These are phyloP conservation scores for Kodamaea jinghongensis DNA, from an alignment of 805 yeast species.

Conservation along the genomic window DNA sequence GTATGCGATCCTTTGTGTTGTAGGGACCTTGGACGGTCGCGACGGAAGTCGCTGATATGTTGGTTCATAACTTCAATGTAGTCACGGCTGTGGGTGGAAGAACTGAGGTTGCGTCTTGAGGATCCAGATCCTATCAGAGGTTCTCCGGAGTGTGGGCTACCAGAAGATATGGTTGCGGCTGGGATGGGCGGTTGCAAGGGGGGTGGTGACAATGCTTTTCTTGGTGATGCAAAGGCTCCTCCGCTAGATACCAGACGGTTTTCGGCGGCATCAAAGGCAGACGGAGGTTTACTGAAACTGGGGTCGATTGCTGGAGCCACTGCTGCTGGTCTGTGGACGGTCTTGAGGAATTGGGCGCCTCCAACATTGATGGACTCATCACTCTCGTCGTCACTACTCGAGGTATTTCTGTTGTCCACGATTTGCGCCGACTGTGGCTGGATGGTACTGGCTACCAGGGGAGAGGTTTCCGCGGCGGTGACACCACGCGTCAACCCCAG, in stretches of 20 bases:
- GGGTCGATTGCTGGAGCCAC: too few species aligned
- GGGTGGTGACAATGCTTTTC: conserved; percentile 3
- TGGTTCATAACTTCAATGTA: conserved; percentile 10
- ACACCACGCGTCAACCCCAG: not conserved
- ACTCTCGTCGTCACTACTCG: conserved; percentile 3
- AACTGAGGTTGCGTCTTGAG: conserved; percentile 1
- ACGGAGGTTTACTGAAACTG: too few species aligned
- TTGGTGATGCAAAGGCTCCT: conserved; percentile 9
- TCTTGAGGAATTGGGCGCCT: too few species aligned
- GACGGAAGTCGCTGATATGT: conserved; percentile 14
- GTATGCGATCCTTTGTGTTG: conserved; percentile 8
- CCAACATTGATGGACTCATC: too few species aligned
- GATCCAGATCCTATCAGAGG: not conserved
- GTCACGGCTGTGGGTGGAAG: conserved; percentile 9
- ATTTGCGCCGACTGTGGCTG: conserved; percentile 8
- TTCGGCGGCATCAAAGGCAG: not conserved
- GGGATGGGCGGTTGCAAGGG: conserved; percentile 5
- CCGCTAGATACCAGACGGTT: conserved; percentile 4
- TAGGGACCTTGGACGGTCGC: conserved; percentile 12
- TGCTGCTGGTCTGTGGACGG: too few species aligned
- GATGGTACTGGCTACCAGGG: not conserved
- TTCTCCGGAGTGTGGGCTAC: not conserved
- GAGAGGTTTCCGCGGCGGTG: not conserved
- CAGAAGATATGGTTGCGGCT: not conserved
- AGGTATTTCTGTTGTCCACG: not conserved